Percentiles rank a stretch among this genome's conserved stretches.
These are phyloP conservation scores for Xylona heveae DNA, from an alignment of 495 filamentous ascomycete species.

Conservation along the genomic window DNA sequence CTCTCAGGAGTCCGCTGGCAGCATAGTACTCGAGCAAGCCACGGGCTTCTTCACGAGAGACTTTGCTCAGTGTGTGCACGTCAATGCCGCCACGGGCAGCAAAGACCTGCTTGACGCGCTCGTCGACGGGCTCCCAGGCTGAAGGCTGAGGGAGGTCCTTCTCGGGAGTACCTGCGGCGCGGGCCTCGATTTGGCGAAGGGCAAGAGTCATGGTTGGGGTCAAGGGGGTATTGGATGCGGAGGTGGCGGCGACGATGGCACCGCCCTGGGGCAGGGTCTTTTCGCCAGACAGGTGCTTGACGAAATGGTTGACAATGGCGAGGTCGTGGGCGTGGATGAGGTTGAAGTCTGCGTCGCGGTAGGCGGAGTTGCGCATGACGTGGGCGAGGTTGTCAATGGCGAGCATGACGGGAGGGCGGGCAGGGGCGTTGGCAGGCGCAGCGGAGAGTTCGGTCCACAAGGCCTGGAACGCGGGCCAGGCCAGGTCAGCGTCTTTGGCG, in stretches of 20 bases:
- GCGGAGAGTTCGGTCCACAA: constrained; percentile 58
- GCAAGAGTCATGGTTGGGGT: constrained; percentile 42
- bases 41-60: constrained; percentile 57
- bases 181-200: constrained; percentile 26
- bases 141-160: constrained; percentile 28
- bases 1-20: constrained; percentile 55
- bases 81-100: constrained; percentile 15
- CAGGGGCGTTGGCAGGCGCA: constrained; percentile 17
- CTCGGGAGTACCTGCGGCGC: constrained; percentile 15
- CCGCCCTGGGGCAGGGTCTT: constrained; percentile 51
- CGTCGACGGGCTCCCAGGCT: constrained; percentile 46
- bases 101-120: constrained; percentile 34
- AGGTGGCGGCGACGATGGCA: constrained; percentile 51
- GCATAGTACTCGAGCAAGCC: constrained; percentile 87
- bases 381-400: constrained; percentile 57
- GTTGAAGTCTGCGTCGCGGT: constrained; percentile 42
- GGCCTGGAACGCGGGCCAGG: constrained; percentile 65
- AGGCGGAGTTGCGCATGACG: constrained; percentile 54
- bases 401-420: constrained; percentile 60
- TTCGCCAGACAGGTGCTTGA: constrained; percentile 40
- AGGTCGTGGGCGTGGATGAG: constrained; percentile 79
- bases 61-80: constrained; percentile 31
- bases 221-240: constrained; percentile 37
- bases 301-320: constrained; percentile 51
- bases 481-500: constrained; percentile 46